Evolutionary conservation across 2,329 filamentous ascomycete genomes (phyloP).

Genomic region (Cercospora nicotianae): DNA sequence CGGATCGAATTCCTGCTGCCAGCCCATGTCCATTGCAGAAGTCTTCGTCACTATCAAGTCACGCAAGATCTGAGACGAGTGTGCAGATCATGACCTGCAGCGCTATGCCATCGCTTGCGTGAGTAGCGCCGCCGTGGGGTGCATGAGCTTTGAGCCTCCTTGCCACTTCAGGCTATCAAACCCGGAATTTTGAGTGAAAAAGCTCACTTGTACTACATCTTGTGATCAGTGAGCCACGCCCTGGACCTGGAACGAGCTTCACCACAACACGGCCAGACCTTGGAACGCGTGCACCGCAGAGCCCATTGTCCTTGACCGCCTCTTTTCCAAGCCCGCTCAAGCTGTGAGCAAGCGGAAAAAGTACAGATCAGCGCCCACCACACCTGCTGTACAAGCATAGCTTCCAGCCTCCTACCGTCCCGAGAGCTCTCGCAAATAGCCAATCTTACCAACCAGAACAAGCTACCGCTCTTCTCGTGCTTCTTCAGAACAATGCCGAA

Average conservation of each 20-base stretch:
- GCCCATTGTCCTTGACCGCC: slow-evolving; percentile 6
- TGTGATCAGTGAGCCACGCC: slow-evolving; percentile 9
- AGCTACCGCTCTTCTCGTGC: background rate
- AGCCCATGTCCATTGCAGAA: background rate
- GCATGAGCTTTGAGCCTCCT: slow-evolving; percentile 12
- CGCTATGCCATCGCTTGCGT: slow-evolving; percentile 6
- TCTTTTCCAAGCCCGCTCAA: background rate
- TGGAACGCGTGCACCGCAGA: background rate
- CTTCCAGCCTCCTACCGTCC: slow-evolving; percentile 10
- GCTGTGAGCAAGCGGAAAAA: background rate
- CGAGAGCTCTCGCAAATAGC: background rate
- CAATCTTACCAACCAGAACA: slow-evolving; percentile 1
- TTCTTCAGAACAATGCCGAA: slow-evolving; percentile 58
- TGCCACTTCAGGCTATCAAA: slow-evolving; percentile 12
- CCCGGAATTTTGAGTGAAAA: slow-evolving; percentile 4
- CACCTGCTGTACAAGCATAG: slow-evolving; percentile 7
- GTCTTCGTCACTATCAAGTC: background rate
- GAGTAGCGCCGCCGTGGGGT: slow-evolving; percentile 17
- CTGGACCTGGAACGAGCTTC: background rate
- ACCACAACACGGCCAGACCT: background rate
- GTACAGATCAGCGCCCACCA: slow-evolving; percentile 12
- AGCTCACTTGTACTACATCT: slow-evolving; percentile 6
- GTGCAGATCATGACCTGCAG: slow-evolving; percentile 8
- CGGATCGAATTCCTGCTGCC: background rate
- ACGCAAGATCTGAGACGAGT: slow-evolving; percentile 4